These are phyloP conservation scores for Pythium brachiatum DNA, from an alignment of 352 stramenopile genomes.

Conservation along the genomic window DNA sequence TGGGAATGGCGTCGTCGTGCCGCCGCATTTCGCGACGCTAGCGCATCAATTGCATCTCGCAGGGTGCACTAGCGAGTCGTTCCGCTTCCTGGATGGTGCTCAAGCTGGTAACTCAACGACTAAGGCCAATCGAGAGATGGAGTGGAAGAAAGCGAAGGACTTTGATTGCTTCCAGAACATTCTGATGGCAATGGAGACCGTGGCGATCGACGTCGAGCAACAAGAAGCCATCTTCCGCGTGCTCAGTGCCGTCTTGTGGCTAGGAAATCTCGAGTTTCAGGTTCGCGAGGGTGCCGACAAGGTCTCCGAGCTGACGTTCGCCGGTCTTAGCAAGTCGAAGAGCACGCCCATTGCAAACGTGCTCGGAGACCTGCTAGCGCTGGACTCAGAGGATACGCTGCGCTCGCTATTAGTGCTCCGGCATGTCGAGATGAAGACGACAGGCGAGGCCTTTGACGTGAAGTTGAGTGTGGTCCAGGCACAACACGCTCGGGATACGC, in stretches of 20 bases:
- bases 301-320: slow-evolving; percentile 3
- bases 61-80: slow-evolving; percentile 32
- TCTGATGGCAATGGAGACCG: slow-evolving; percentile 40
- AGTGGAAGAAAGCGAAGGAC: slow-evolving; percentile 51
- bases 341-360: background rate
- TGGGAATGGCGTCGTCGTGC: background rate
- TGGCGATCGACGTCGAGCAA: slow-evolving; percentile 36
- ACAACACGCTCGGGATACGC: slow-evolving; percentile 44
- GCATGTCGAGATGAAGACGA: slow-evolving; percentile 41
- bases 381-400: slow-evolving; percentile 3
- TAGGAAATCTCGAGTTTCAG: slow-evolving; percentile 64
- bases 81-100: slow-evolving; percentile 48
- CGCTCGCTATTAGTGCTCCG: slow-evolving; percentile 41
- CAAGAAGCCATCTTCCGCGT: slow-evolving; percentile 58
- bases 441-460: slow-evolving; percentile 54
- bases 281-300: slow-evolving; percentile 2
- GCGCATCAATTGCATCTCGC: slow-evolving; percentile 46
- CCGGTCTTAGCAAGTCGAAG: background rate
- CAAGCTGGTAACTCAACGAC: background rate
- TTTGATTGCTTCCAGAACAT: slow-evolving; percentile 65
- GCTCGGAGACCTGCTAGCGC: slow-evolving; percentile 13
- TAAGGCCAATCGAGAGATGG: slow-evolving; percentile 17
- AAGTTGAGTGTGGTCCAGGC: slow-evolving; percentile 46
- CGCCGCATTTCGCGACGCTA: slow-evolving; percentile 27
- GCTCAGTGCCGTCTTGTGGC: slow-evolving; percentile 66